Evolutionary conservation across 176 grass and related monocot species (phyloP), one percentile per base, ranked within the genome.

Genomic region (Stipa capillata): DNA sequence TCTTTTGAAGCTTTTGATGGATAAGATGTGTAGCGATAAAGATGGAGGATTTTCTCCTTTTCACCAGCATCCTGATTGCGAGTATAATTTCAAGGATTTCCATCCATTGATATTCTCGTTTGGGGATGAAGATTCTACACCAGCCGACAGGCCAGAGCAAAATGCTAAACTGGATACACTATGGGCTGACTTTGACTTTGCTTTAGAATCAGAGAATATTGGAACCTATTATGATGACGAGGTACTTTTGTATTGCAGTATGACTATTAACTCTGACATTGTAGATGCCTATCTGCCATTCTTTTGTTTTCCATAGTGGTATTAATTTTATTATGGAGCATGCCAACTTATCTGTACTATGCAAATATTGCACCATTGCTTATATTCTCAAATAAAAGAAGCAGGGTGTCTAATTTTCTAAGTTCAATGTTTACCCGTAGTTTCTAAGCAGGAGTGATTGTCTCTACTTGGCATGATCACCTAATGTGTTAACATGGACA

Each of bases 181-280:
- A 39, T 97, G 94, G 94, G 91, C 84, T 83, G 91, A 97, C 36
- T 84, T 89, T 81, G 91, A 97, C 63, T 97, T 97, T 81, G 74
- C 91, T 74, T 61, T 94, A 53, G 88, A 87, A 33, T 88, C 84
- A 4, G 84, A 89, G 59, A 97, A 97, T 77, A 97, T 97, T 24
- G 94, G 91, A 49, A 87, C 74, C 67, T 97, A 97, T 62, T 60
- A 87, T 76, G 86, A 83, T 65, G 84, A 89, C 36, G 87, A 97
- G 94, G 94, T 93, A 89, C 61, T 57, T 16, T 55, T 84, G 24
- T 29, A 28, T 82, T 71, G 12, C 73, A 40, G 20, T 63, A 86
- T 80, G 45, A 54, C 49, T 56, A 25, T 79, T 44, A 6, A 56
- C 11, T 65, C n/a, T 13, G 45, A 47, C 27, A 43, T 60, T 79